These are phyloP conservation scores for Medicago arabica DNA, from an alignment of 306 rosid species.

Conservation along the genomic window DNA sequence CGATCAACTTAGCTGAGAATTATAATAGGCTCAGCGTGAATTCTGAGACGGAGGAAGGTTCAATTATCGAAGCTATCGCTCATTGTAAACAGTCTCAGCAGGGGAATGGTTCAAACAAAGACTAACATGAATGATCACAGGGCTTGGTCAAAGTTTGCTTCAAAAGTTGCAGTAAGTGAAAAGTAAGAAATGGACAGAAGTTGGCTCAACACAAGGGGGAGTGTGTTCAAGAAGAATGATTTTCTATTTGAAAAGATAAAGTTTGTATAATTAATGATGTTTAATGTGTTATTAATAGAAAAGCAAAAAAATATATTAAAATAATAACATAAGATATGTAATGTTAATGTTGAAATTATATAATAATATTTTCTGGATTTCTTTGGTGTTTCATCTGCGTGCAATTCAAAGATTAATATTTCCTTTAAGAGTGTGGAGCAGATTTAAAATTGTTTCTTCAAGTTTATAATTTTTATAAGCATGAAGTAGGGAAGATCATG, in stretches of 20 bases:
- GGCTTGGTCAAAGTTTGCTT: conserved; percentile 9
- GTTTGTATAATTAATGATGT: conserved; percentile 15
- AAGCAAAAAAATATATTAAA: not conserved
- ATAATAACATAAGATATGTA: not conserved
- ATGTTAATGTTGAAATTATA: not conserved
- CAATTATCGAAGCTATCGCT: conserved; percentile 82
- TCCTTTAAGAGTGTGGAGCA: not conserved
- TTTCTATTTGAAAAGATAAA: not conserved
- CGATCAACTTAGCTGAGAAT: conserved; percentile 50
- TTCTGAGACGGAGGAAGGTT: conserved; percentile 63
- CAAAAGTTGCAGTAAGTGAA: conserved; percentile 46
- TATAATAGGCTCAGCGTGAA: not conserved
- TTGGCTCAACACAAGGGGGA: not conserved
- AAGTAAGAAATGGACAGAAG: conserved; percentile 39
- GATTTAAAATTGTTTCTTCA: not conserved
- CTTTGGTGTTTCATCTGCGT: not conserved
- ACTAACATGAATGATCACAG: conserved; percentile 23
- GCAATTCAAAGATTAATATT: not conserved
- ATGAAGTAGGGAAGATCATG: not conserved
- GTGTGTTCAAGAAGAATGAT: not conserved
- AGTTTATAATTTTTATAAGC: not conserved
- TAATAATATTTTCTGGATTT: not conserved
- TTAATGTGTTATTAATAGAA: not conserved
- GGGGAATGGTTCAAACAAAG: conserved; percentile 31
- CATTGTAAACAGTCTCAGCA: conserved; percentile 66